phyloP scores from a whole-genome alignment of 2,329 filamentous ascomycete species.

The Aspergillus fijiensis region DNA sequence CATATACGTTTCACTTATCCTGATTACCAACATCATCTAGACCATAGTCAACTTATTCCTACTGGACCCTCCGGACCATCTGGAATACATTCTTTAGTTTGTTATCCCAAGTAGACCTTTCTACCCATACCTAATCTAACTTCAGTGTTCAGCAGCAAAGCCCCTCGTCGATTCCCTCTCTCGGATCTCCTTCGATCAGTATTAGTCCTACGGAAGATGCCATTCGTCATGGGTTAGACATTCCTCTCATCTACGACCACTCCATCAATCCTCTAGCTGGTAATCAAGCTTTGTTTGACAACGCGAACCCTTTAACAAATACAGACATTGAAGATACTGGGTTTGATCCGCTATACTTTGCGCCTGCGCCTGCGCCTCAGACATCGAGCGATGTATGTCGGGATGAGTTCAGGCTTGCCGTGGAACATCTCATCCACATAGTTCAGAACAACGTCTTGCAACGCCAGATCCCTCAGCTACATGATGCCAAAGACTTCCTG shows the following conservation, averaged over 20 bases:
- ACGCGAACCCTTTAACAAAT: not conserved
- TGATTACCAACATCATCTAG: not conserved
- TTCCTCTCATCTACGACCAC: not conserved
- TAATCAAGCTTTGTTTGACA: not conserved
- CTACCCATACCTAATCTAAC: not conserved
- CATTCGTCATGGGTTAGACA: not conserved
- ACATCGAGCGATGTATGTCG: not conserved
- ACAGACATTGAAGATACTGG: not conserved
- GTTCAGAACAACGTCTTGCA: not conserved
- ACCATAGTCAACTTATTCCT: constrained; percentile 3
- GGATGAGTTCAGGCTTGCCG: not conserved
- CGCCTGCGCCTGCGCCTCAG: not conserved
- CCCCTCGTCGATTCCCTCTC: not conserved
- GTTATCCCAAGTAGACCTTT: not conserved
- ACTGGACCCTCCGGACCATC: not conserved
- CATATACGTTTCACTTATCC: not conserved
- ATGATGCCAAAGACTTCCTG: not conserved
- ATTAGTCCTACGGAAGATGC: not conserved
- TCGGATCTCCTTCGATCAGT: constrained; percentile 3
- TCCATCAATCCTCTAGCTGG: not conserved
- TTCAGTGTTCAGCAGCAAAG: not conserved
- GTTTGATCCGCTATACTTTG: not conserved
- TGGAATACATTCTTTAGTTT: not conserved
- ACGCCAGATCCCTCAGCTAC: not conserved
- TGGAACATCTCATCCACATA: constrained; percentile 1